Percentiles rank a stretch among this genome's conserved stretches.
Evolutionary conservation across 148 eudicot genomes (phyloP).

Genomic region (Persicaria maculosa): DNA sequence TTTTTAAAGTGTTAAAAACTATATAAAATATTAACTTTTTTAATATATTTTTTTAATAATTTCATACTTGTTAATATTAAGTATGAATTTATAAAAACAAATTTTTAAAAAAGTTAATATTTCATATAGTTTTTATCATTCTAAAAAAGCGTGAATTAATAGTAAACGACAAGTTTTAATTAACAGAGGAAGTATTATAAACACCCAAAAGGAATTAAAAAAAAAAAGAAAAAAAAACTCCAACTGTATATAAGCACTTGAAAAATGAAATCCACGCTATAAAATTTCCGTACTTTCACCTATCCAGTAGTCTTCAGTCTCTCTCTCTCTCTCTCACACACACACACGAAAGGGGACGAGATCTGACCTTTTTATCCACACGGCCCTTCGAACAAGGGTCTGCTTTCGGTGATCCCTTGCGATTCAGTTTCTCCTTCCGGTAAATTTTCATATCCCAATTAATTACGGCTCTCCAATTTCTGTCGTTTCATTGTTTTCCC

Average conservation of each 20-base stretch:
- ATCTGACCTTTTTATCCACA: slow-evolving; percentile 20
- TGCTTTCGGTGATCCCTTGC: slow-evolving; percentile 6
- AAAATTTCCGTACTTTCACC: neutral
- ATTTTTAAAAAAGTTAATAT: too few relatives aligned
- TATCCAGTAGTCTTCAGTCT: neutral
- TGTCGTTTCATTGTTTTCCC: neutral
- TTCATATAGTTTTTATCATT: too few relatives aligned
- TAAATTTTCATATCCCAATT: neutral
- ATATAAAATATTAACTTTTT: too few relatives aligned
- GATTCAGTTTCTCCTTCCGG: slow-evolving; percentile 17
- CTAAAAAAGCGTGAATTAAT: too few relatives aligned
- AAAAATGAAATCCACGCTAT: neutral
- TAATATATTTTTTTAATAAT: too few relatives aligned
- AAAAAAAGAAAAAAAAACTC: too few relatives aligned
- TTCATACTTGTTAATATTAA: too few relatives aligned
- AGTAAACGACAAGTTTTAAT: too few relatives aligned
- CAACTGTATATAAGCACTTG: neutral
- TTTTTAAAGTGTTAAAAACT: too few relatives aligned
- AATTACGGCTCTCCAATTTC: neutral
- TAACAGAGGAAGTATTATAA: too few relatives aligned
- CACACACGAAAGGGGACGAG: slow-evolving; percentile 15
- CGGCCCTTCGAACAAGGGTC: slow-evolving; percentile 24
- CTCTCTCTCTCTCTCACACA: slow-evolving; percentile 1
- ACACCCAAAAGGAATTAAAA: too few relatives aligned
- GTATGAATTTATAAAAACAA: too few relatives aligned